Base-by-base conservation (phyloP, 2,329 filamentous ascomycete species). In the Lachnellula occidentalis region DNA sequence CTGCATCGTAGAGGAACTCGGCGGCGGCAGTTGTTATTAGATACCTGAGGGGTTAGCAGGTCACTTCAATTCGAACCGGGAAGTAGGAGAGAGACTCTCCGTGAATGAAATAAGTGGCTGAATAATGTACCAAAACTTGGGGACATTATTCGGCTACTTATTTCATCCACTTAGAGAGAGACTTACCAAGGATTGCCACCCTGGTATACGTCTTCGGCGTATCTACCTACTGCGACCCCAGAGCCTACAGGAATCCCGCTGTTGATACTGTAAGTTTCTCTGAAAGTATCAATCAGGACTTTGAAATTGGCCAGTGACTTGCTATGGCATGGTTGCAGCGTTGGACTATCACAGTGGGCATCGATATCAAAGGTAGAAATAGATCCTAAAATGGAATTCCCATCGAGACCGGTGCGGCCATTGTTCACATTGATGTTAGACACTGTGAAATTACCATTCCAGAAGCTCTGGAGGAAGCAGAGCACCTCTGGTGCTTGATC, bases 1-100 rank as follows among this genome's bases (percentile, higher is more conserved):
- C 67, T 0, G 88, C 86, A 61, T 88, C 85, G 69, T 91, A 92
- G 7, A 94, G 79, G 66, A 89, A 86, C 70, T 94, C 89, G 3
- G 88, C 89, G 0, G 87, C 87, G 1, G 86, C 87, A 24, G 89
- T 77, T 1, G 87, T 92, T 63, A 80, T 79, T 8, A 92, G 77
- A 62, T 90, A 88, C 63, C 63, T 64, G 6, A 42, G 34, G 36
- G 27, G 7, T 43, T 37, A 48, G 48, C 51, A 34, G 50, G 12
- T 41, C 19, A 24, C 34, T 21, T n/a, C 19, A 34, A 48, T 4
- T 37, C 8, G 21, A 6, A 27, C 7, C 27, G 8, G 27, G 27
- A 9, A 27, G 22, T 22, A 22, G 36, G 46, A 42, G 21, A 17
- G 11, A 43, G n/a, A 22, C 9, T 36, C 15, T n/a, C n/a, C n/a